phyloP scores from a whole-genome alignment of 805 yeast species.

The Aciculoconidium aculeatum region DNA sequence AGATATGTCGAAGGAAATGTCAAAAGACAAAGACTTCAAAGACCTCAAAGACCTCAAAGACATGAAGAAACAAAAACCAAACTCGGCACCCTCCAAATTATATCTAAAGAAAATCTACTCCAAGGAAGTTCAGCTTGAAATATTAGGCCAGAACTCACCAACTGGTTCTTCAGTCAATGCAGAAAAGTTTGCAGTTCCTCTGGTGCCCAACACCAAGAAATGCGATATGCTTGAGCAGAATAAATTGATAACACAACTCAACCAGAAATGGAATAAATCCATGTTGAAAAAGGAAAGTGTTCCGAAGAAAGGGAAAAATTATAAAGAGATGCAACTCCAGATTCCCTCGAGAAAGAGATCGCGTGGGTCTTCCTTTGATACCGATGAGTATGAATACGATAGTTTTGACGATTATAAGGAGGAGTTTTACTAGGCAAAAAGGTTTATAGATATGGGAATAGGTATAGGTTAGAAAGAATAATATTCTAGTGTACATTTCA shows the following conservation, averaged over 20 bases:
- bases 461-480: slow-evolving; percentile 2
- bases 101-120: slow-evolving; percentile 28
- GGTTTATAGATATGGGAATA: no score
- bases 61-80: slow-evolving; percentile 11
- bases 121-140: slow-evolving; percentile 37
- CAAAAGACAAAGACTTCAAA: background rate
- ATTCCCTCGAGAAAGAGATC: slow-evolving; percentile 11
- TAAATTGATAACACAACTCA: slow-evolving; percentile 28
- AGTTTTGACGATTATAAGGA: slow-evolving; percentile 7
- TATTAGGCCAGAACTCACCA: no score
- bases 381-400: slow-evolving; percentile 10
- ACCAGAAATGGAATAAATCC: slow-evolving; percentile 37
- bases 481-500: slow-evolving; percentile 2
- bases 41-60: background rate
- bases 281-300: slow-evolving; percentile 6
- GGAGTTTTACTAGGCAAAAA: no score
- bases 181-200: slow-evolving; percentile 8
- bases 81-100: slow-evolving; percentile 19
- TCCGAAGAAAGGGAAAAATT: slow-evolving; percentile 2
- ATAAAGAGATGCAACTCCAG: background rate
- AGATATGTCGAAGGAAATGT: slow-evolving; percentile 1
- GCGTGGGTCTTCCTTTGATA: slow-evolving; percentile 13
- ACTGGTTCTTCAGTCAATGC: slow-evolving; percentile 6
- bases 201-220: slow-evolving; percentile 1
- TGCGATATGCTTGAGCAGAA: slow-evolving; percentile 19